These are phyloP conservation scores for Aspergillus sp. DNA, from an alignment of 2,329 filamentous ascomycete species.

Conservation along the genomic window DNA sequence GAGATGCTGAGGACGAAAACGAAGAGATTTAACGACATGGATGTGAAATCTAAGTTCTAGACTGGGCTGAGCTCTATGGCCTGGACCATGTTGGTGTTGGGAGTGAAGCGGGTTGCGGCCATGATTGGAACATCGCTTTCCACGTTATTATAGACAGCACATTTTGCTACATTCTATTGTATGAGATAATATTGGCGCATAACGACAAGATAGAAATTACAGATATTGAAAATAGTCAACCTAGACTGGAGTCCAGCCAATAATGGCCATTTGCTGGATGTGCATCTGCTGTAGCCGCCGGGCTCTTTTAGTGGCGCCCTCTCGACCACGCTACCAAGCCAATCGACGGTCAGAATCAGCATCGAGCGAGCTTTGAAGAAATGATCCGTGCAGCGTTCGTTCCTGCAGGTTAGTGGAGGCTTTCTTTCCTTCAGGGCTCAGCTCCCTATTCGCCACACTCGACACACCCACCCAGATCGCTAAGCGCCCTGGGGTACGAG, in stretches of 20 bases:
- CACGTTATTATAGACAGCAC: background rate
- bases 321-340: background rate
- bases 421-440: background rate
- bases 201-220: background rate
- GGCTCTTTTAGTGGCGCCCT: background rate
- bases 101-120: background rate
- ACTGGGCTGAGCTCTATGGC: background rate
- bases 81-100: background rate
- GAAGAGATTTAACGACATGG: constrained; percentile 51
- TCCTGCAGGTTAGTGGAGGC: constrained; percentile 1
- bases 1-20: constrained; percentile 66
- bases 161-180: background rate
- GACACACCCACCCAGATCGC: background rate
- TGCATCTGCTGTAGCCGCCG: constrained; percentile 10
- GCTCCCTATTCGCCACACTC: background rate
- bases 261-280: background rate
- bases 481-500: constrained; percentile 9
- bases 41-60: constrained; percentile 13
- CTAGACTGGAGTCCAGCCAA: background rate
- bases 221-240: background rate
- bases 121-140: background rate
- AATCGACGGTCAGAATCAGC: background rate
- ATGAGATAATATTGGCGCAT: background rate
- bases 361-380: background rate
- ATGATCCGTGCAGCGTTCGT: background rate